Conservation (phyloP, 352 stramenopile genomes). For the Pythium guiyangense region DNA sequence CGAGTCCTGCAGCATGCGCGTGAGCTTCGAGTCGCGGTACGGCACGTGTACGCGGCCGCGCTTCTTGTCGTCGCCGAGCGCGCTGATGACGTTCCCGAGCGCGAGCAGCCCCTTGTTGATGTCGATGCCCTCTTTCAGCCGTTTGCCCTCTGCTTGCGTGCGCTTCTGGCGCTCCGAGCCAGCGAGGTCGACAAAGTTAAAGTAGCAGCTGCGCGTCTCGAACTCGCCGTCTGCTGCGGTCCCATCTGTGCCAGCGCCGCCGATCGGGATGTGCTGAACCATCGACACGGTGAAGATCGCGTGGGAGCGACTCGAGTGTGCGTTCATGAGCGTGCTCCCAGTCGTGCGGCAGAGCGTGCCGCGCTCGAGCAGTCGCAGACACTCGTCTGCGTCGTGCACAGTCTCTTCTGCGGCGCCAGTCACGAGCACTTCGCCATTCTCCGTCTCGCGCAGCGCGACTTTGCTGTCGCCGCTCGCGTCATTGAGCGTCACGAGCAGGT, state of each 20-base stretch:
- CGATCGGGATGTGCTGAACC: conserved; percentile 71
- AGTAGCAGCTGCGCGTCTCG: conserved; percentile 81
- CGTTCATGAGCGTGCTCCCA: conserved; percentile 91
- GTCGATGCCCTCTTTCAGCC: conserved; percentile 95
- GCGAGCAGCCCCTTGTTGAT: conserved; percentile 98
- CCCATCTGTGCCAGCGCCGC: conserved; percentile 26
- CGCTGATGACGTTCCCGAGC: conserved; percentile 97
- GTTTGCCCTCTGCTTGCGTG: conserved; percentile 89
- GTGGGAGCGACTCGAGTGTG: conserved; percentile 87
- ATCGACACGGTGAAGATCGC: conserved; percentile 90
- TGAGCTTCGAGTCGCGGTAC: conserved; percentile 94
- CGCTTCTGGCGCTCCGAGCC: conserved; percentile 94
- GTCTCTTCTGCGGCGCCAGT: conserved; percentile 71
- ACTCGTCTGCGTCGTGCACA: conserved; percentile 66
- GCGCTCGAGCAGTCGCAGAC: conserved; percentile 76
- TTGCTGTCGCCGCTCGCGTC: conserved; percentile 56
- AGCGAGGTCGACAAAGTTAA: conserved; percentile 92
- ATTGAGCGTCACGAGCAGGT: conserved; percentile 80
- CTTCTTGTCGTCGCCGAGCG: conserved; percentile 90
- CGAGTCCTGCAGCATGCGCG: conserved; percentile 91
- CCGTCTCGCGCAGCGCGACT: conserved; percentile 82
- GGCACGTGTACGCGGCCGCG: conserved; percentile 90
- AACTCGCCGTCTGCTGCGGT: conserved; percentile 47
- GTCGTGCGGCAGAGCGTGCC: conserved; percentile 83
- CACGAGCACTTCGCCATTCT: conserved; percentile 78